These are phyloP conservation scores for Silene vulgaris DNA, from an alignment of 179 eudicot species.

Conservation along the genomic window DNA sequence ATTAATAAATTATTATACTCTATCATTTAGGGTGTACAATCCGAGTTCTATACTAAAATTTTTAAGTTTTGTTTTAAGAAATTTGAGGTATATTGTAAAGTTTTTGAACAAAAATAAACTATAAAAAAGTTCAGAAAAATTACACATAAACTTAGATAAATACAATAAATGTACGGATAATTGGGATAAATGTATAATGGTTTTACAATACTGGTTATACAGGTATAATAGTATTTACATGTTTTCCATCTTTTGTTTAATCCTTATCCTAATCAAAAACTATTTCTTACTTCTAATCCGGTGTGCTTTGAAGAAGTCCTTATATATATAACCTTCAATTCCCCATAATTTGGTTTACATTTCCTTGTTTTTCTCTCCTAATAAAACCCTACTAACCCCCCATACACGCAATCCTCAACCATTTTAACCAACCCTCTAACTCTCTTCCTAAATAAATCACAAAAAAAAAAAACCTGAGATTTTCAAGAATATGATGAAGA, in stretches of 20 bases:
- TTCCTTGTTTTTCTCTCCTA: neutral
- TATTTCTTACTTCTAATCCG: slow-evolving; percentile 16
- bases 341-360: slow-evolving; percentile 6
- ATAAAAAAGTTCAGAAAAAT: too few relatives aligned
- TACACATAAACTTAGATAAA: too few relatives aligned
- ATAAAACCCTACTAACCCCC: neutral
- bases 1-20: too few relatives aligned
- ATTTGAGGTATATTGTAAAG: too few relatives aligned
- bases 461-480: neutral
- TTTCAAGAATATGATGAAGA: slow-evolving; percentile 28
- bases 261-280: slow-evolving; percentile 1
- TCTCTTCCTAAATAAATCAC: neutral
- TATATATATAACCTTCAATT: neutral
- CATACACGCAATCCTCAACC: slow-evolving; percentile 1
- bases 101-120: too few relatives aligned
- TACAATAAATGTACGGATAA: too few relatives aligned
- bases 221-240: too few relatives aligned
- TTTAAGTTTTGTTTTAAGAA: too few relatives aligned
- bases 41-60: too few relatives aligned
- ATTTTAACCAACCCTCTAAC: neutral
- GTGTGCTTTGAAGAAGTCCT: slow-evolving; percentile 33
- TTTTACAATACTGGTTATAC: too few relatives aligned
- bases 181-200: too few relatives aligned
- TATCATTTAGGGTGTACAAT: too few relatives aligned
- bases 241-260: neutral